Base-by-base conservation (phyloP, 257 asterid species). In the Nemophila menziesii region DNA sequence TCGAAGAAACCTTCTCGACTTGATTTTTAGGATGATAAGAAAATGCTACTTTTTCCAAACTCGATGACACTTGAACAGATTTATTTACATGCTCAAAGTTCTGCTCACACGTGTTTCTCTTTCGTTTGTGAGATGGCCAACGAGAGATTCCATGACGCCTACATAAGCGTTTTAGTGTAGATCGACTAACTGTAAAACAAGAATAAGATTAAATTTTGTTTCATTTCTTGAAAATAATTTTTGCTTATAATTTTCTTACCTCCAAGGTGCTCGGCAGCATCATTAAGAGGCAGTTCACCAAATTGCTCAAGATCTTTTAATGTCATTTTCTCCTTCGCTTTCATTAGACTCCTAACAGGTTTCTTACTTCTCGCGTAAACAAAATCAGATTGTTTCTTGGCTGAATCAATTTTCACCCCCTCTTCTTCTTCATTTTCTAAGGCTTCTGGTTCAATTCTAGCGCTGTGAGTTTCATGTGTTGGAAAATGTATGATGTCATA, bases 81-180 rank as follows among this genome's bases (percentile, higher is more conserved):
- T 9, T 24, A 24, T 24, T 24, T 4, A 24, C 33, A 24, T 24
- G 4, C 14, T 18, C 24, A 16, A 11, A 14, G 8, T 26, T 12
- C 12, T 47, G 52, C 8, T 17, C 15, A 29, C 21, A 7, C 3
- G 16, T 55, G 52, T 45, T 33, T 13, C 33, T 24, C 33, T 24
- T 24, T 9, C 33, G 4, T 24, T 24, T 24, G 33, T 4, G 33
- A 24, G 4, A 24, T 24, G 6, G 9, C 33, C 33, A 24, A 4
- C 33, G 33, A 24, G 33, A 9, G 33, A 24, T 55, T 0, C 56
- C 68, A 21, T 8, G 11, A 9, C 13, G 9, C 39, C 62, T 55
- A 11, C 65, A 55, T 12, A 40, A 37, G 36, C 58, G 61, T 52
- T 68, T 63, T 12, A 55, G 0, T 29, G 70, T 63, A 8, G 68